Percentiles rank a stretch among this genome's conserved stretches.
Conservation (phyloP, 169 alveolate genomes). For the Plasmodium vivax region DNA sequence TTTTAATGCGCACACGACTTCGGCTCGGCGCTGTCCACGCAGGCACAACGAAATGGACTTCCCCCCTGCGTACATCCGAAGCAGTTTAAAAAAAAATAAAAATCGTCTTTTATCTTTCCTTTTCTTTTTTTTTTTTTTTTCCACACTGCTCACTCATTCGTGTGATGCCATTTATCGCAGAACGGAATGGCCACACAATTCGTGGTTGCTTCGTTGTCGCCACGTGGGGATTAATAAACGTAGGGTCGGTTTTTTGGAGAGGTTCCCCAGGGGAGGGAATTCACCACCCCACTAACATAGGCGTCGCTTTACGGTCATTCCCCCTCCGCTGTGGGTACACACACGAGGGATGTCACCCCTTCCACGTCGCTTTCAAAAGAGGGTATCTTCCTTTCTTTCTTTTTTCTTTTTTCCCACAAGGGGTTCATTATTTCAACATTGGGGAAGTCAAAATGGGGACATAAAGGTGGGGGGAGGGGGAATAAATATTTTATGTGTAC, state of each 20-base stretch:
- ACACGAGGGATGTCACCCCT: background rate
- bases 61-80: background rate
- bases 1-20: background rate
- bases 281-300: background rate
- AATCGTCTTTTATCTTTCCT: background rate
- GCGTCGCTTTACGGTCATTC: background rate
- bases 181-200: background rate
- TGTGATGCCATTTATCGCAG: background rate
- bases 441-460: background rate
- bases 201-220: constrained; percentile 3
- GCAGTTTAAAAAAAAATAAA: background rate
- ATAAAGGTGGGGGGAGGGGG: background rate
- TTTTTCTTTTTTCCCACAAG: background rate
- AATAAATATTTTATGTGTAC: background rate
- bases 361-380: background rate
- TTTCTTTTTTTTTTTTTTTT: background rate
- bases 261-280: background rate
- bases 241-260: background rate
- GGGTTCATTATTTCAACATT: background rate
- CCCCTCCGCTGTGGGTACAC: background rate
- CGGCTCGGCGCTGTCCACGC: background rate
- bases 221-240: background rate
- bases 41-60: background rate
- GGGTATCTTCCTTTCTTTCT: background rate
- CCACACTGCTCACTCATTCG: background rate